A percentile compares a stretch with the other conserved stretches of the same genome.
These are phyloP conservation scores for Helianthus annuus DNA, from an alignment of 129 eudicot species.

Conservation along the genomic window DNA sequence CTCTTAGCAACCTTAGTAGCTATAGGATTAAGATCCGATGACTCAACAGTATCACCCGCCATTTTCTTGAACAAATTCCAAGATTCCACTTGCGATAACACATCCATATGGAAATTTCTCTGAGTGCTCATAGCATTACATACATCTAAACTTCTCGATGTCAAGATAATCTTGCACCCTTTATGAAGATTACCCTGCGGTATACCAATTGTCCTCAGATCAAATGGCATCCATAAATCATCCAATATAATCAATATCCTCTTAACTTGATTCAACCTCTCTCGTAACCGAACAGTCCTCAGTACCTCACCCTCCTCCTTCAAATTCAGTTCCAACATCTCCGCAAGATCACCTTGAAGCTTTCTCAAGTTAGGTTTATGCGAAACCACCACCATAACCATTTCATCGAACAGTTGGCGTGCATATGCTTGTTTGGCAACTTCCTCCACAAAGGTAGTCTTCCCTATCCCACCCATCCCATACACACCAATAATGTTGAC, in stretches of 20 bases:
- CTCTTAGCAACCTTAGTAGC: conserved; percentile 39
- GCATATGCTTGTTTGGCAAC: conserved; percentile 28
- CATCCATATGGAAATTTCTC: conserved; percentile 31
- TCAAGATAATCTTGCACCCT: conserved; percentile 49
- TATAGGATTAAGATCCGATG: conserved; percentile 31
- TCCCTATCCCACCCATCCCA: conserved; percentile 51
- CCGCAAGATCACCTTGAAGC: conserved; percentile 51
- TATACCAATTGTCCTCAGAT: conserved; percentile 44
- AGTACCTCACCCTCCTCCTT: conserved; percentile 39
- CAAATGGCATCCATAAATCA: conserved; percentile 43
- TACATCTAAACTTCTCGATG: conserved; percentile 46
- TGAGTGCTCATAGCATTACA: conserved; percentile 42
- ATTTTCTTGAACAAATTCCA: conserved; percentile 43
- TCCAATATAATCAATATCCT: conserved; percentile 44
- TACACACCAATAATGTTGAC: conserved; percentile 41
- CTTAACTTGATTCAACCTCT: conserved; percentile 40
- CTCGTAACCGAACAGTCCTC: conserved; percentile 41
- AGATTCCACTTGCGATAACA: conserved; percentile 40
- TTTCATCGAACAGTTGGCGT: conserved; percentile 40
- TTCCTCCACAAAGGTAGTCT: conserved; percentile 49
- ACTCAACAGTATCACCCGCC: conserved; percentile 32
- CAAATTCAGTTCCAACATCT: conserved; percentile 35
- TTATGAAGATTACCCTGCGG: conserved; percentile 37
- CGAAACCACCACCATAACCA: conserved; percentile 43
- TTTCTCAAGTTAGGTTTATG: conserved; percentile 37